Conservation (phyloP, 306 rosid species). For the Chamaecrista fasciculata region DNA sequence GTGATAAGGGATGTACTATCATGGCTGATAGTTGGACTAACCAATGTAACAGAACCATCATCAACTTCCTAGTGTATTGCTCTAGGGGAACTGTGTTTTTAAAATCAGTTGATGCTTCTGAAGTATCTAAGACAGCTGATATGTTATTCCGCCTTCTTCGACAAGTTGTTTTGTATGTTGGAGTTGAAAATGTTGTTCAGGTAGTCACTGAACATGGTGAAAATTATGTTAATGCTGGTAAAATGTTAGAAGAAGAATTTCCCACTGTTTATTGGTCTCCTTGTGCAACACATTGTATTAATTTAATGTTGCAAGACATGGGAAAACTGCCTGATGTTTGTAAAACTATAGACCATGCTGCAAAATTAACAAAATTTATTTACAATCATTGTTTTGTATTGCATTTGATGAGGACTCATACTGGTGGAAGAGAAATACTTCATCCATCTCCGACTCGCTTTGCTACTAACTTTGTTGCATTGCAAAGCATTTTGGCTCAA, state of each 20-base stretch:
- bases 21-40: neutral
- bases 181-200: no score
- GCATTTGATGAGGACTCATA: neutral
- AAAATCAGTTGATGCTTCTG: neutral
- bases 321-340: neutral
- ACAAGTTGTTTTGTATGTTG: neutral
- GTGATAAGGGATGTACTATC: neutral
- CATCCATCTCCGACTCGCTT: neutral
- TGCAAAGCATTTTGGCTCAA: neutral
- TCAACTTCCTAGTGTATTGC: neutral
- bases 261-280: neutral
- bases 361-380: neutral
- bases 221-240: neutral
- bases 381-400: neutral
- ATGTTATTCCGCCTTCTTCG: neutral
- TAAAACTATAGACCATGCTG: neutral
- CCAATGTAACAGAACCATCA: neutral
- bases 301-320: neutral
- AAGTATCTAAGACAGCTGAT: neutral
- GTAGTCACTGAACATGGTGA: neutral
- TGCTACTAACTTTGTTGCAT: neutral
- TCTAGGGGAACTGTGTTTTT: neutral
- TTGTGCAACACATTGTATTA: neutral
- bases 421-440: neutral
- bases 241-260: neutral